Conservation (phyloP, 805 yeast species). For the Barnettozyma vustinii region DNA sequence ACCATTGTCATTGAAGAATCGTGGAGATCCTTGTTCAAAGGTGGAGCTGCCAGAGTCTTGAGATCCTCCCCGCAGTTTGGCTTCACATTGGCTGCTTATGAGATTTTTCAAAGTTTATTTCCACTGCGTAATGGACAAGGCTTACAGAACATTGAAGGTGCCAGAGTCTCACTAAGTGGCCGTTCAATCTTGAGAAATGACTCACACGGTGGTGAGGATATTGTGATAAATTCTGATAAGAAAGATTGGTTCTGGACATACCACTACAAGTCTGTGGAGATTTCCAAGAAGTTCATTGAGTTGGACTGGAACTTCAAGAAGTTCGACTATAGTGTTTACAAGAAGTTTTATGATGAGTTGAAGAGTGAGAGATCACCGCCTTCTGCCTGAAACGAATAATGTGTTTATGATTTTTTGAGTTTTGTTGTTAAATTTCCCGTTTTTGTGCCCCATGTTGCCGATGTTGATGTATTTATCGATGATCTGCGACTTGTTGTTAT, state of each 20-base stretch:
- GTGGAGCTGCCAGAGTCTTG: constrained; percentile 90
- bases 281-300: constrained; percentile 56
- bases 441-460: background rate
- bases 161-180: constrained; percentile 9
- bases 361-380: constrained; percentile 10
- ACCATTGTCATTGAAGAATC: constrained; percentile 82
- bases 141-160: constrained; percentile 18
- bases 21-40: constrained; percentile 82
- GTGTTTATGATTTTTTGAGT: background rate
- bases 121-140: constrained; percentile 47
- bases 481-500: background rate
- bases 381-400: background rate
- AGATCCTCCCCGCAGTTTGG: constrained; percentile 98
- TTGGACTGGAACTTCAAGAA: constrained; percentile 56
- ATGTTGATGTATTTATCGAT: background rate
- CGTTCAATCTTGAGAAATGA: constrained; percentile 8
- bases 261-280: constrained; percentile 53
- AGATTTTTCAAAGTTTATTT: constrained; percentile 71
- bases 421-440: background rate
- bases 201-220: constrained; percentile 6
- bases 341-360: constrained; percentile 29
- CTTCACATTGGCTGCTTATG: constrained; percentile 96
- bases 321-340: constrained; percentile 46
- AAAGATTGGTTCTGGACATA: constrained; percentile 37
- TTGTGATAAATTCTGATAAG: constrained; percentile 38